phyloP scores from a whole-genome alignment of 768 basidiomycete species.

The Gyrodon lividus region DNA sequence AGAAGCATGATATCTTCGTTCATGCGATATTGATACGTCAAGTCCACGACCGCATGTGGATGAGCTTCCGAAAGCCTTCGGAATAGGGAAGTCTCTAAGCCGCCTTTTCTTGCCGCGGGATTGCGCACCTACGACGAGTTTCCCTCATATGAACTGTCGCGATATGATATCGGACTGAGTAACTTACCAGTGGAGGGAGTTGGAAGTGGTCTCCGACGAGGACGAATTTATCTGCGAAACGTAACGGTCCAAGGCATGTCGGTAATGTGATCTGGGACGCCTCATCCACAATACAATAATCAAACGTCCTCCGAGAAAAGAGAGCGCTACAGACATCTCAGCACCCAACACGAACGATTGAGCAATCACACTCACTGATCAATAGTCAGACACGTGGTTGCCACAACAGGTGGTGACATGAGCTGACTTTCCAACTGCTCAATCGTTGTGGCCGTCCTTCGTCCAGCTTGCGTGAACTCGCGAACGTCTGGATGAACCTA shows the following conservation, averaged over 20 bases:
- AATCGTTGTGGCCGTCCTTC: constrained; percentile 59
- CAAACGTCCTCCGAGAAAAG: constrained; percentile 82
- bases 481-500: constrained; percentile 84
- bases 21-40: constrained; percentile 93
- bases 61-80: constrained; percentile 85
- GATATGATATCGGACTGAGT: neutral
- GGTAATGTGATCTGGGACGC: constrained; percentile 97
- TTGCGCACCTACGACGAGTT: constrained; percentile 68
- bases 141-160: neutral
- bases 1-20: constrained; percentile 93
- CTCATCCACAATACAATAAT: constrained; percentile 97
- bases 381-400: constrained; percentile 91
- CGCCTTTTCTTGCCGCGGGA: constrained; percentile 72
- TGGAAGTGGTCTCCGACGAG: constrained; percentile 98
- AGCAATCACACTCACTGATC: constrained; percentile 70
- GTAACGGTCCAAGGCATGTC: constrained; percentile 89
- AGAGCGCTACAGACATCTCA: constrained; percentile 56
- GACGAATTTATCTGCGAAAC: constrained; percentile 87
- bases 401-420: constrained; percentile 89
- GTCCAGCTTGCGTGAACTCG: constrained; percentile 63
- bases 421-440: constrained; percentile 81
- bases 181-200: constrained; percentile 83
- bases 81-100: constrained; percentile 89
- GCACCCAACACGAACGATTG: neutral
- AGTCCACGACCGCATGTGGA: constrained; percentile 80